Base-by-base conservation (phyloP, 495 filamentous ascomycete species). In the Acidomyces sp. region DNA sequence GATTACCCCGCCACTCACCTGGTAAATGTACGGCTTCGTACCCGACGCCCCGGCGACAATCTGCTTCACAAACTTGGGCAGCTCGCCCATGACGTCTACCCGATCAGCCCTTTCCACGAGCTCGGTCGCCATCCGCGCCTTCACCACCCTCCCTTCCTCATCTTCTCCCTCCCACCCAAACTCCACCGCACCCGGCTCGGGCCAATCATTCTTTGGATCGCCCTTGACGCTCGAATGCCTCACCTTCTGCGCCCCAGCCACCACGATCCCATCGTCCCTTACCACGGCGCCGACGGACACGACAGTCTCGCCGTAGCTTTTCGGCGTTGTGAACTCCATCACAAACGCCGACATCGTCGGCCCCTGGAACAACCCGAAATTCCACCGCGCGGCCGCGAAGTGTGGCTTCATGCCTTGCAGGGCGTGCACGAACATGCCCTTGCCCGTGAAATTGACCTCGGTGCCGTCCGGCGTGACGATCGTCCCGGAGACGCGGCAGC, bases 401-500 rank as follows among this genome's bases (percentile, higher is more conserved):
- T 97, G 90, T 11, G 90, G 90, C 68, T 96, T 97, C 92, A 96
- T 96, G 49, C 85, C 90, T 59, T 97, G 90, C 27, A 96, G 66
- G 23, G 84, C 85, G 58, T 85, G 77, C 48, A 75, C 66, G 59
- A 85, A 82, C 46, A 92, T 62, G 18, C 74, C 85, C 45, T 65
- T 72, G 29, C 90, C 90, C 39, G 72, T 78, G 58, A 92, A 75
- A 54, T 95, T 77, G 26, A 92, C 65, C n/a, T n/a, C n/a, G n/a
- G 77, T 77, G 37, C 85, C 79, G 28, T 78, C 75, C 59, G 85
- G 77, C 32, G 85, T 93, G 48, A 82, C 73, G 53, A 96, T 82
- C 36, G 62, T 82, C 13, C 90, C 90, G 64, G 85, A 78, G 12
- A 82, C 74, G 10, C 62, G 66, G 56, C 80, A 86, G 45, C 85